phyloP scores from a whole-genome alignment of 768 basidiomycete genomes.

The Dioszegia crocea region DNA sequence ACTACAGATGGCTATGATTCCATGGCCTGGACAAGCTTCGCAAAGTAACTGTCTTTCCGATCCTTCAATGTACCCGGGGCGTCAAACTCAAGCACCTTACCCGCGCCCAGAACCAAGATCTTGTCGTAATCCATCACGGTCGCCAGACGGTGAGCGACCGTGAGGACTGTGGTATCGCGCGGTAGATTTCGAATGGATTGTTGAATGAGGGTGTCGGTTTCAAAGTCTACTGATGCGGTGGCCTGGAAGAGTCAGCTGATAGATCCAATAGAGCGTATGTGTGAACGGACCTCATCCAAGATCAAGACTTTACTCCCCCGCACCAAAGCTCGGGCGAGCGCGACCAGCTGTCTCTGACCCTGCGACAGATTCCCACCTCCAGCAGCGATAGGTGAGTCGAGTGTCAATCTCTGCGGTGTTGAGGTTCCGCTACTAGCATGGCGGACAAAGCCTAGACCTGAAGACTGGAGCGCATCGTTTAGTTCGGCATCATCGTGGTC shows the following conservation, averaged over 20 bases:
- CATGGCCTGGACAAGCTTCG: constrained; percentile 55
- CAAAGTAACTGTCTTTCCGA: constrained; percentile 61
- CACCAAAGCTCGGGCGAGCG: constrained; percentile 60
- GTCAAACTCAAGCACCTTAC: constrained; percentile 72
- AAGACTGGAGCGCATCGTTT: constrained; percentile 42
- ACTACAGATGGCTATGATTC: constrained; percentile 19
- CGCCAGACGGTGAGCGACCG: constrained; percentile 58
- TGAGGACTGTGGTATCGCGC: constrained; percentile 56
- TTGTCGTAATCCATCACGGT: constrained; percentile 64
- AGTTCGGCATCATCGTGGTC: constrained; percentile 56
- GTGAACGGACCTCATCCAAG: constrained; percentile 55
- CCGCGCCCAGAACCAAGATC: constrained; percentile 62
- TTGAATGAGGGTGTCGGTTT: constrained; percentile 61
- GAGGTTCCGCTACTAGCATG: constrained; percentile 21
- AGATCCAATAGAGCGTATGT: not conserved
- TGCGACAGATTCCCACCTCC: constrained; percentile 55
- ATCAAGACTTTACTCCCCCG: constrained; percentile 60
- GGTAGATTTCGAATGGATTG: constrained; percentile 56
- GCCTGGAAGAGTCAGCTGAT: constrained; percentile 21
- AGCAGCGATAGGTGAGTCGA: constrained; percentile 49
- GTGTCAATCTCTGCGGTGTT: constrained; percentile 40
- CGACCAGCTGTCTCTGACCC: constrained; percentile 62
- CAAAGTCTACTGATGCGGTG: constrained; percentile 54
- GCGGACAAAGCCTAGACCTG: constrained; percentile 31
- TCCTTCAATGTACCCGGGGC: constrained; percentile 59